phyloP scores from a whole-genome alignment of 345 rosid species.

The Garcia nutans region DNA sequence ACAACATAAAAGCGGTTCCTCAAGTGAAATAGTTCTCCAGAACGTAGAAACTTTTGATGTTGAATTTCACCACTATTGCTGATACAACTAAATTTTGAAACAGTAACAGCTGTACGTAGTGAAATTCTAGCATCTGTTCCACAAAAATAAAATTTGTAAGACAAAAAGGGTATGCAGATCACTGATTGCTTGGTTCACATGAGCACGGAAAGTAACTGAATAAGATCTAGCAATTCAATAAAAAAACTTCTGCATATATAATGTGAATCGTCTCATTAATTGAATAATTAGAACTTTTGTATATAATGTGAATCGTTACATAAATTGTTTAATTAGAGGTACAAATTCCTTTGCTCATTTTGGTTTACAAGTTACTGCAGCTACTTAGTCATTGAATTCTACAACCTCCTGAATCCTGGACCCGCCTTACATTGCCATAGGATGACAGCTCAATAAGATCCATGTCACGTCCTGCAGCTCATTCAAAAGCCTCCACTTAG shows the following conservation, averaged over 20 bases:
- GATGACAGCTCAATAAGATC: slow-evolving; percentile 86
- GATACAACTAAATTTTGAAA: too few relatives aligned
- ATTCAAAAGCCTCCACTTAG: slow-evolving; percentile 16
- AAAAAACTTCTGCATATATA: too few relatives aligned
- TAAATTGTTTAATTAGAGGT: not conserved
- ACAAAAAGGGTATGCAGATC: not conserved
- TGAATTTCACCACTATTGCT: too few relatives aligned
- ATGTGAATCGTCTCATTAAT: too few relatives aligned
- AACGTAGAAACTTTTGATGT: too few relatives aligned
- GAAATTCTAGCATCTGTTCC: too few relatives aligned
- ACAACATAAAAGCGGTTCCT: too few relatives aligned
- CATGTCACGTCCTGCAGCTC: slow-evolving; percentile 73
- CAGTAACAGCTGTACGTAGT: too few relatives aligned
- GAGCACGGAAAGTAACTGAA: not conserved
- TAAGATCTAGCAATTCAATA: not conserved
- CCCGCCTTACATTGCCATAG: slow-evolving; percentile 72
- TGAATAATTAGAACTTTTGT: too few relatives aligned
- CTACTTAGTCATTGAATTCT: slow-evolving; percentile 60
- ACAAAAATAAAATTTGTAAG: too few relatives aligned
- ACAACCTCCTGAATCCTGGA: slow-evolving; percentile 68
- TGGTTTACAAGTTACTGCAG: not conserved
- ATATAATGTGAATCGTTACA: not conserved
- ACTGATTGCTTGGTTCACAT: too few relatives aligned
- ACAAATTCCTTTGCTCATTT: slow-evolving; percentile 1
- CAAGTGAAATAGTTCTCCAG: too few relatives aligned